Evolutionary conservation across 1,139 yeast species (phyloP).

Genomic region (Fermentozyma sake): DNA sequence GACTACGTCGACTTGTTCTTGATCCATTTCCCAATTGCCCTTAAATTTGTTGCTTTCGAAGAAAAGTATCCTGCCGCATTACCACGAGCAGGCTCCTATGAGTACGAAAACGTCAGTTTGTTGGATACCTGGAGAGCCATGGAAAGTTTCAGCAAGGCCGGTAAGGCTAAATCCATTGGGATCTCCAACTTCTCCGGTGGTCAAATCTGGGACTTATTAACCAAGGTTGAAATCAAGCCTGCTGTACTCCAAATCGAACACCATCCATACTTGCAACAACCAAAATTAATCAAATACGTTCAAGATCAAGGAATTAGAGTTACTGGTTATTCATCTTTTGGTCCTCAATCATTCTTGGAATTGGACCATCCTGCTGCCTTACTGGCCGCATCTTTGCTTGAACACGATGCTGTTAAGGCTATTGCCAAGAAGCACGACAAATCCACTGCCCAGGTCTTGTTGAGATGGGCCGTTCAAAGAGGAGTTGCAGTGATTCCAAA

Average conservation of each 20-base stretch:
- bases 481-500: constrained; percentile 71
- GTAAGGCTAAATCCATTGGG: constrained; percentile 75
- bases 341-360: constrained; percentile 69
- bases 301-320: constrained; percentile 60
- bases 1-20: constrained; percentile 72
- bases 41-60: constrained; percentile 66
- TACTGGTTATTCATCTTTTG: constrained; percentile 84
- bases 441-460: constrained; percentile 58
- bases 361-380: constrained; percentile 50
- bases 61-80: constrained; percentile 74
- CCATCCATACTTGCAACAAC: constrained; percentile 87
- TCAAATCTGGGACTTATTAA: constrained; percentile 66
- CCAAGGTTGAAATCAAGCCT: constrained; percentile 70
- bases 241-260: constrained; percentile 86
- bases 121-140: constrained; percentile 77
- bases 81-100: constrained; percentile 44
- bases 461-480: constrained; percentile 82
- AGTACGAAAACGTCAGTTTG: constrained; percentile 65
- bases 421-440: constrained; percentile 55
- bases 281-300: constrained; percentile 58
- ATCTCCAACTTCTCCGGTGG: constrained; percentile 76
- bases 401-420: constrained; percentile 44
- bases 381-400: constrained; percentile 51
- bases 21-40: constrained; percentile 79
- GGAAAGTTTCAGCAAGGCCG: constrained; percentile 55